Conservation (phyloP, 2,329 filamentous ascomycete species). For the Trichoderma brevicompactum region DNA sequence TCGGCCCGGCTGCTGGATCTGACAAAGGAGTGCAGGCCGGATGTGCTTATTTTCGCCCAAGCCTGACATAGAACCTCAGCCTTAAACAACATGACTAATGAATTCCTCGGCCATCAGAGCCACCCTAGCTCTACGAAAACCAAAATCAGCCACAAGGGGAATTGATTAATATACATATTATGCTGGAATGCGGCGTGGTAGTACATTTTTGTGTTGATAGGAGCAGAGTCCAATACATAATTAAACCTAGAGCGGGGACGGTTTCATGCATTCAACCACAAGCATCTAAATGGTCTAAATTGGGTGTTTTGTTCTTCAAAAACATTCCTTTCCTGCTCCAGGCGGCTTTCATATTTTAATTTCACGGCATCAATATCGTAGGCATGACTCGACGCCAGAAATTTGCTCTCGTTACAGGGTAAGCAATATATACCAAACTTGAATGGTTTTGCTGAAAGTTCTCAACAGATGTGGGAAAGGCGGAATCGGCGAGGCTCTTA, state of each 20-base stretch:
- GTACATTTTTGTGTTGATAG: too few relatives aligned
- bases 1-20: conserved; percentile 5
- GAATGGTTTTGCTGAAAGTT: neutral
- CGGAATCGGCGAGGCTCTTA: conserved; percentile 38
- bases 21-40: neutral
- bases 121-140: neutral
- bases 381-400: neutral
- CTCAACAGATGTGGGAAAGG: conserved; percentile 29
- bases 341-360: too few relatives aligned
- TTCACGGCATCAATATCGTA: neutral
- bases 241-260: too few relatives aligned
- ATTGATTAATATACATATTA: too few relatives aligned
- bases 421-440: neutral
- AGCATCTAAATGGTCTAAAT: too few relatives aligned
- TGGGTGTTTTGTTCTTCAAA: too few relatives aligned
- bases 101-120: neutral
- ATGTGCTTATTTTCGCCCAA: neutral
- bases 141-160: neutral
- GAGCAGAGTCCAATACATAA: too few relatives aligned
- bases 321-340: too few relatives aligned
- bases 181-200: too few relatives aligned
- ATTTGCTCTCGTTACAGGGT: conserved; percentile 21
- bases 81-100: neutral
- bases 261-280: too few relatives aligned
- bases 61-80: neutral